A percentile compares a stretch with the other conserved stretches of the same genome.
Conservation (phyloP, 768 basidiomycete genomes). For the Pleurotus salmoneostramineus region DNA sequence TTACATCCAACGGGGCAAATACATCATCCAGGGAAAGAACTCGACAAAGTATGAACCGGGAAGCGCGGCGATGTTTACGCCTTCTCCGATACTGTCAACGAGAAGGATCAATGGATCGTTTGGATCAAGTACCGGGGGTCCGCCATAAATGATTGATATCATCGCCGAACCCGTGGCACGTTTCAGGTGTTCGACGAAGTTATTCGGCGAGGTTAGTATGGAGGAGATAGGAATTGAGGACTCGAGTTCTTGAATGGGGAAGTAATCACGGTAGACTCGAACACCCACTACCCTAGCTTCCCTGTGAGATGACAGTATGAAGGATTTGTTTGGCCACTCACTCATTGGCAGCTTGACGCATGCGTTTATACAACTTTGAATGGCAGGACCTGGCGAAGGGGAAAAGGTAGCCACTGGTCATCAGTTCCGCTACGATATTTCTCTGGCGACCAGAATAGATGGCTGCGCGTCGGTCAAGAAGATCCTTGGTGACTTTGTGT, state of each 20-base stretch:
- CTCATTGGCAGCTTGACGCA: conserved; percentile 25
- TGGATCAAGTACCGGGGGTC: background rate
- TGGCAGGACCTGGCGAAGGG: background rate
- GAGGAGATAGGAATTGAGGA: conserved; percentile 5
- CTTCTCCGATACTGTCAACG: background rate
- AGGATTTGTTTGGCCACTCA: background rate
- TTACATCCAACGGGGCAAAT: conserved; percentile 24
- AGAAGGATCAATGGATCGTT: background rate
- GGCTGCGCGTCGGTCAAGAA: conserved; percentile 15
- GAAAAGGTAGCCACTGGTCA: background rate
- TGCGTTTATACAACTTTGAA: conserved; percentile 18
- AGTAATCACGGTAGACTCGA: conserved; percentile 2
- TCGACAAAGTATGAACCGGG: conserved; percentile 31
- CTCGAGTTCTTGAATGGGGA: conserved; percentile 6
- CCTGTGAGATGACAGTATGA: background rate
- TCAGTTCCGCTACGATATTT: conserved; percentile 14
- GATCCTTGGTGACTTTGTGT: conserved; percentile 4
- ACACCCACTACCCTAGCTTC: background rate
- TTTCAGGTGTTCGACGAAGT: background rate
- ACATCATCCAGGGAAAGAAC: conserved; percentile 24
- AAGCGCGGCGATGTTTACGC: conserved; percentile 21
- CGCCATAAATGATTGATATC: background rate
- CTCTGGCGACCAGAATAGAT: conserved; percentile 19
- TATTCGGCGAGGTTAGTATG: background rate
- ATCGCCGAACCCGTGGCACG: background rate